These are phyloP conservation scores for Rhynchospora pubera DNA, from an alignment of 176 grass and related monocot genomes.

Conservation along the genomic window DNA sequence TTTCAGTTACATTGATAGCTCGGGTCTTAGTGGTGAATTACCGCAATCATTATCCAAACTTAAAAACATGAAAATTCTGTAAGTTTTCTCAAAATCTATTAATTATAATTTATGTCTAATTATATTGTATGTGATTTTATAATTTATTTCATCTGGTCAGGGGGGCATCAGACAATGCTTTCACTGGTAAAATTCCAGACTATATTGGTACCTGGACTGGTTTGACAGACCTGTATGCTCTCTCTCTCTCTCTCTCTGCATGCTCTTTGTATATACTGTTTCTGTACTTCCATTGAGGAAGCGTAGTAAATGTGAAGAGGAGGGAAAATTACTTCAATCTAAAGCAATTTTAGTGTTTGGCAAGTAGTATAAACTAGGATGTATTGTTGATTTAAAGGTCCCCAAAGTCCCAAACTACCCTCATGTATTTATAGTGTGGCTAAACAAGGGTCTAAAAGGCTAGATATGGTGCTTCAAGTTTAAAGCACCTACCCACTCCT, in stretches of 20 bases:
- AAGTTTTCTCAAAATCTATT: not conserved
- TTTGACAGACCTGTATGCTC: conserved; percentile 40
- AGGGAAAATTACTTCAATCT: not conserved
- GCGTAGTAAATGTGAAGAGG: not conserved
- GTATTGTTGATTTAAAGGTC: not conserved
- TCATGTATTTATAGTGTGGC: not conserved
- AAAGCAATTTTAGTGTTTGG: not conserved
- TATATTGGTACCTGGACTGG: conserved; percentile 54
- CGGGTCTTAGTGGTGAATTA: conserved; percentile 47
- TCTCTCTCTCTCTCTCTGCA: not conserved
- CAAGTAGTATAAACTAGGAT: not conserved
- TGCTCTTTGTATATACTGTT: not conserved
- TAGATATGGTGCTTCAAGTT: not conserved
- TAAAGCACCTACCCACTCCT: not conserved
- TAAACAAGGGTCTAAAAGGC: not conserved
- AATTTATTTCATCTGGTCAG: conserved; percentile 21
- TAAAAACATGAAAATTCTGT: conserved; percentile 35
- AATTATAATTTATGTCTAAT: not conserved
- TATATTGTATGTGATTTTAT: conserved; percentile 11
- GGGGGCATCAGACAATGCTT: conserved; percentile 57
- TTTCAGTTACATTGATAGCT: conserved; percentile 50
- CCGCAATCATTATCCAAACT: conserved; percentile 52
- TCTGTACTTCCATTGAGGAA: not conserved
- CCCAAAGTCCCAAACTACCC: too few species aligned
- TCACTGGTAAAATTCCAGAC: conserved; percentile 64